phyloP scores from a whole-genome alignment of 1,284 basidiomycete species.

The Cerrena zonata region DNA sequence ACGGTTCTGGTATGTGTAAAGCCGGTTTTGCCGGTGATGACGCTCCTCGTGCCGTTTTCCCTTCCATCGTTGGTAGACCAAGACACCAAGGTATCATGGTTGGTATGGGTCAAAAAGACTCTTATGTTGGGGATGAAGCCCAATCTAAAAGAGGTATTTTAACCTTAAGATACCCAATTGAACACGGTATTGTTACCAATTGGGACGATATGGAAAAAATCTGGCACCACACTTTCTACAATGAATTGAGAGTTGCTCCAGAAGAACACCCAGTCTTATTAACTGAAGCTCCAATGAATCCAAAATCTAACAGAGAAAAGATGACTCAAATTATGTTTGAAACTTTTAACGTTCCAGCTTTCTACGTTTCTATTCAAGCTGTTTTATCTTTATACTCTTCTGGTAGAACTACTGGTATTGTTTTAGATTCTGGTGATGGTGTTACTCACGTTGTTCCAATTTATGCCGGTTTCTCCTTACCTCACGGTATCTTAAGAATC shows the following conservation, averaged over 20 bases:
- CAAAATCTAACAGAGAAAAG: constrained; percentile 92
- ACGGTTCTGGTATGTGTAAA: constrained; percentile 89
- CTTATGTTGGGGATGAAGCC: constrained; percentile 89
- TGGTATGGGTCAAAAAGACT: constrained; percentile 83
- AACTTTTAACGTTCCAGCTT: constrained; percentile 90
- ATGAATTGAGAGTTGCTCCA: constrained; percentile 77
- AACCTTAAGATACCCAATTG: constrained; percentile 83
- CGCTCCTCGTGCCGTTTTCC: constrained; percentile 67
- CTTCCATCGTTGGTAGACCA: constrained; percentile 86
- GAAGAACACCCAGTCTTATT: constrained; percentile 92
- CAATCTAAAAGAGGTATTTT: constrained; percentile 95
- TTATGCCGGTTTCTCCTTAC: constrained; percentile 92
- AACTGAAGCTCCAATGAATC: constrained; percentile 88
- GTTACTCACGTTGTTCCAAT: constrained; percentile 92
- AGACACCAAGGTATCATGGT: constrained; percentile 93
- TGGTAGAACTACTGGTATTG: constrained; percentile 89
- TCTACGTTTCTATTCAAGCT: constrained; percentile 92
- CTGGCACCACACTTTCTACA: constrained; percentile 90
- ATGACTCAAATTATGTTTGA: constrained; percentile 98
- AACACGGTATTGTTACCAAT: constrained; percentile 88
- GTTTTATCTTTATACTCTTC: constrained; percentile 90
- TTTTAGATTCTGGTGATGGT: constrained; percentile 91
- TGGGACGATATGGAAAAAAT: constrained; percentile 97
- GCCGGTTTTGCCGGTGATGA: constrained; percentile 75
- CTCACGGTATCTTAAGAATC: constrained; percentile 91